Conservation (phyloP, 2,329 filamentous ascomycete species). For the Tolypocladium ovalisporum region DNA sequence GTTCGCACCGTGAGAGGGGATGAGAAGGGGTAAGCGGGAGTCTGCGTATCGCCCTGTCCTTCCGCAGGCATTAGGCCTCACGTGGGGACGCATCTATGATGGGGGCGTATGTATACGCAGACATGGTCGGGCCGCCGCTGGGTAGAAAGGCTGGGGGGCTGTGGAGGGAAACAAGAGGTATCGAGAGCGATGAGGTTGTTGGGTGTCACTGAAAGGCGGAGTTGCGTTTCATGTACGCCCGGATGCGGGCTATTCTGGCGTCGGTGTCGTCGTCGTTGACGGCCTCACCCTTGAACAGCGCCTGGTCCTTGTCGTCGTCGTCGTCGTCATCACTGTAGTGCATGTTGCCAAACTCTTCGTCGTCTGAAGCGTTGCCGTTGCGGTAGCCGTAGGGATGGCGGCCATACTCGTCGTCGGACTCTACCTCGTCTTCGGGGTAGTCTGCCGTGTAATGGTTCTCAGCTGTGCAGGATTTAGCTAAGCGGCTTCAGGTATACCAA, state of each 20-base stretch:
- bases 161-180: not conserved
- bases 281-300: constrained; percentile 24
- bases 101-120: not conserved
- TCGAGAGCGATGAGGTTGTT: not conserved
- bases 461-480: constrained; percentile 28
- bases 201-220: constrained; percentile 8
- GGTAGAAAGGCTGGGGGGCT: not conserved
- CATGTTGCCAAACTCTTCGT: constrained; percentile 43
- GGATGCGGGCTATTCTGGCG: constrained; percentile 26
- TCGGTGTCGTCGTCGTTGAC: constrained; percentile 23
- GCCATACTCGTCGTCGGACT: constrained; percentile 47
- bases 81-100: not conserved
- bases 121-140: not conserved
- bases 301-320: constrained; percentile 25
- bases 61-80: not conserved
- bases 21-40: not conserved
- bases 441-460: constrained; percentile 72
- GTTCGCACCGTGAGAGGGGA: not conserved
- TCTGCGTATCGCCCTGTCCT: not conserved
- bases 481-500: not conserved
- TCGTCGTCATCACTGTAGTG: constrained; percentile 30
- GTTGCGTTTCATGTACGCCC: constrained; percentile 23
- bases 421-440: constrained; percentile 71
- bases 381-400: constrained; percentile 44
- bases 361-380: constrained; percentile 40